Evolutionary conservation across 768 basidiomycete genomes (phyloP).

Genomic region (Leccinum incarnatum): DNA sequence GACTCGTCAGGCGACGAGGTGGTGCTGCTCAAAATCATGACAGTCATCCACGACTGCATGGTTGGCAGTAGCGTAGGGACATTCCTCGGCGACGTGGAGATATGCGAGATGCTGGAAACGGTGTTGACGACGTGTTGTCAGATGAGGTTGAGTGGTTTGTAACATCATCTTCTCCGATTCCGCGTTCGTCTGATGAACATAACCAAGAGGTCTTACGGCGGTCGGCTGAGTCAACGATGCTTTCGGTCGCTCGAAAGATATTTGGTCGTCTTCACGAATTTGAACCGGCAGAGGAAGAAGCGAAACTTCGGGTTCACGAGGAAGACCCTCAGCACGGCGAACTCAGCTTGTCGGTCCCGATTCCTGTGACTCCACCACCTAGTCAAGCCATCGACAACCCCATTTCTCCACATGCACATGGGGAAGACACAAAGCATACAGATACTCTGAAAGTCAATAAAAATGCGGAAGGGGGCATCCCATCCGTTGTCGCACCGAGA

Average conservation of each 20-base stretch:
- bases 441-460: not conserved
- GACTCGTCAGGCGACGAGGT: conserved; percentile 98
- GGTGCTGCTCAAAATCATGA: conserved; percentile 87
- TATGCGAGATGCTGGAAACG: conserved; percentile 98
- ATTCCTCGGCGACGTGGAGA: conserved; percentile 86
- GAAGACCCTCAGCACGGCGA: conserved; percentile 55
- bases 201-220: conserved; percentile 76
- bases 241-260: conserved; percentile 77
- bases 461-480: conserved; percentile 35
- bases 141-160: conserved; percentile 90
- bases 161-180: conserved; percentile 3
- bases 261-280: conserved; percentile 71
- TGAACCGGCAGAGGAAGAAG: conserved; percentile 67
- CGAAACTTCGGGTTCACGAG: conserved; percentile 50
- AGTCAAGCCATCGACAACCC: conserved; percentile 18
- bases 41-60: conserved; percentile 82
- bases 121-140: conserved; percentile 96
- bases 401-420: conserved; percentile 8
- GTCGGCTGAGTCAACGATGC: conserved; percentile 87
- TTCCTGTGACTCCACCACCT: conserved; percentile 28
- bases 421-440: conserved; percentile 8
- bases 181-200: conserved; percentile 14
- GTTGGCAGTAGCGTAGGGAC: conserved; percentile 60
- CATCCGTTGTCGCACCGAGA: conserved; percentile 14
- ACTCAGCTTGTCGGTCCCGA: conserved; percentile 58